phyloP scores from a whole-genome alignment of 305 asterid genomes.

The Fraxinus baroniana region DNA sequence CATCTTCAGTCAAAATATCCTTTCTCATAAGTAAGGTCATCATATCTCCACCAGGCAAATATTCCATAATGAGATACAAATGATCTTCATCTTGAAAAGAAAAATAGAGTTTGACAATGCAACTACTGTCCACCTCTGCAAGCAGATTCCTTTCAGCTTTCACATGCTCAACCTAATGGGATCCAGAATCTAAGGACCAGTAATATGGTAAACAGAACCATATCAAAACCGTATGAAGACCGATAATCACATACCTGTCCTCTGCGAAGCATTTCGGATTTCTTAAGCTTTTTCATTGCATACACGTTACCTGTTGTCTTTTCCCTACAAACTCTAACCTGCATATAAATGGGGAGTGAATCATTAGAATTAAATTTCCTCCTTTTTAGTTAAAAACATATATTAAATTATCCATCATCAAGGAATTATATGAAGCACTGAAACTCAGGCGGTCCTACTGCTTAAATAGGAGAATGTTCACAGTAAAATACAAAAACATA shows the following conservation, averaged over 20 bases:
- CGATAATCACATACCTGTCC: conserved; percentile 71
- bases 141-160: conserved; percentile 96
- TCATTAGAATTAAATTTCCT: conserved; percentile 12
- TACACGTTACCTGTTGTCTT: conserved; percentile 84
- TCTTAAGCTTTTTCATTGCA: conserved; percentile 97
- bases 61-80: conserved; percentile 93
- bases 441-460: not conserved
- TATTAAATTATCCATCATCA: not conserved
- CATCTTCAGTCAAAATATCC: conserved; percentile 79
- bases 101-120: conserved; percentile 85
- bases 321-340: conserved; percentile 95
- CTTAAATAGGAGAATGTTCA: not conserved
- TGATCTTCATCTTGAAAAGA: conserved; percentile 95
- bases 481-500: not conserved
- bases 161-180: conserved; percentile 87
- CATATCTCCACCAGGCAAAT: conserved; percentile 97
- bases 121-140: conserved; percentile 90
- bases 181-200: conserved; percentile 34
- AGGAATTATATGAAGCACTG: not conserved
- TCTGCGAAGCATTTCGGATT: conserved; percentile 98
- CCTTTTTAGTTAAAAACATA: not conserved
- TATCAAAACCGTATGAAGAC: conserved; percentile 21
- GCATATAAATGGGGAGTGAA: conserved; percentile 23
- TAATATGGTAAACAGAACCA: conserved; percentile 32
- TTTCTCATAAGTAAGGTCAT: conserved; percentile 95